phyloP scores from a whole-genome alignment of 495 filamentous ascomycete genomes.

The Aspergillus panamensis region DNA sequence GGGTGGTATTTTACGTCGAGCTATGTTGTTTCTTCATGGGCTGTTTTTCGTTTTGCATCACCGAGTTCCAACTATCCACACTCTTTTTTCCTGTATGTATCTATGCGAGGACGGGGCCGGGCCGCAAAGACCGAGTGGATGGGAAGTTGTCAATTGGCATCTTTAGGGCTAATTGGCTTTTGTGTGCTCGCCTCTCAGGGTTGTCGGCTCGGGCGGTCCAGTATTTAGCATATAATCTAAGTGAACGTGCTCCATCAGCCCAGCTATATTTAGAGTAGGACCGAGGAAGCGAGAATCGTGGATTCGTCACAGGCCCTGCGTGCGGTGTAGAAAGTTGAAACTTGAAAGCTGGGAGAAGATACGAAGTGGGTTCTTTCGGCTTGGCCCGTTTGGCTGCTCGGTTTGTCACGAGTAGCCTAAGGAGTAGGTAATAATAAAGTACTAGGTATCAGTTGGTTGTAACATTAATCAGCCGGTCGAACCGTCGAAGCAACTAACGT shows the following conservation, averaged over 20 bases:
- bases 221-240: slow-evolving; percentile 15
- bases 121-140: not conserved
- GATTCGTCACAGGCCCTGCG: not conserved
- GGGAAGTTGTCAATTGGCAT: not conserved
- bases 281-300: no score
- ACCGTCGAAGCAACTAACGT: no score
- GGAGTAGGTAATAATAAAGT: not conserved
- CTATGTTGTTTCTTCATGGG: slow-evolving; percentile 26
- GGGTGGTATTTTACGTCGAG: slow-evolving; percentile 50
- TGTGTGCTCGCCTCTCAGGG: not conserved
- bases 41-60: not conserved
- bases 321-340: not conserved
- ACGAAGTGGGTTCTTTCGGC: not conserved
- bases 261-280: slow-evolving; percentile 4
- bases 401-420: not conserved
- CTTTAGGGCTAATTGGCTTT: not conserved
- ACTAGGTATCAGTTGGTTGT: no score
- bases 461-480: no score
- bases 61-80: slow-evolving; percentile 16
- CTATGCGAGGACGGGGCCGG: slow-evolving; percentile 4
- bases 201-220: not conserved
- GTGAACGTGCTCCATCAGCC: not conserved
- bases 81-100: slow-evolving; percentile 14
- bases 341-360: slow-evolving; percentile 1
- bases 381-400: not conserved